Percentiles rank a stretch among this genome's conserved stretches.
These are phyloP conservation scores for Colletotrichum somersetense DNA, from an alignment of 2,329 filamentous ascomycete species.

Conservation along the genomic window DNA sequence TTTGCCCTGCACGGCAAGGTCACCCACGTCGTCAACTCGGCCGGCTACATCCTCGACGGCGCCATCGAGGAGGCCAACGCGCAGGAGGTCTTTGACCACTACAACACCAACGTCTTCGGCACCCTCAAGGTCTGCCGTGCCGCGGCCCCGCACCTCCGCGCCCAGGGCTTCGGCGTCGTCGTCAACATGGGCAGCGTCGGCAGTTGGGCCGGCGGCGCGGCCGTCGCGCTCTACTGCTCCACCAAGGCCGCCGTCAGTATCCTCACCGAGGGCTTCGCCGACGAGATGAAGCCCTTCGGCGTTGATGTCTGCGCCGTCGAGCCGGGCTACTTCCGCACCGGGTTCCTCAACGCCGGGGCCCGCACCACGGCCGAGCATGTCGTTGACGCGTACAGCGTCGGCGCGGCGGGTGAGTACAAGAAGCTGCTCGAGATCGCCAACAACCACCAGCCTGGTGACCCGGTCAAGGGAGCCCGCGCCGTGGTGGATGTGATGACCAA, in stretches of 20 bases:
- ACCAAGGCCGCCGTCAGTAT: constrained; percentile 62
- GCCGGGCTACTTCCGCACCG: constrained; percentile 67
- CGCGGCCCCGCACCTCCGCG: constrained; percentile 61
- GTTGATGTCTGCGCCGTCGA: constrained; percentile 59
- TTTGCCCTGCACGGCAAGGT: constrained; percentile 54
- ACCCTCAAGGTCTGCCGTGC: constrained; percentile 62
- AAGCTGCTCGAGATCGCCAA: constrained; percentile 52
- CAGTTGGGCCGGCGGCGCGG: constrained; percentile 56
- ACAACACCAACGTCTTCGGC: constrained; percentile 68
- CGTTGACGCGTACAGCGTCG: constrained; percentile 50
- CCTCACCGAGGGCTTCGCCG: constrained; percentile 57
- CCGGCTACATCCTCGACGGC: constrained; percentile 59
- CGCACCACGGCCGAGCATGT: constrained; percentile 47
- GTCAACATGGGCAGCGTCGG: constrained; percentile 62
- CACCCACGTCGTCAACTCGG: constrained; percentile 63
- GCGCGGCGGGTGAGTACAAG: constrained; percentile 48
- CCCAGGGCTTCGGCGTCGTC: constrained; percentile 50
- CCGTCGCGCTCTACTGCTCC: constrained; percentile 56
- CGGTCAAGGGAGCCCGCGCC: constrained; percentile 63
- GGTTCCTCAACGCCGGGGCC: constrained; percentile 57
- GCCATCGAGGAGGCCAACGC: constrained; percentile 55
- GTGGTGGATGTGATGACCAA: constrained; percentile 68
- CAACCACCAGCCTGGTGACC: constrained; percentile 67
- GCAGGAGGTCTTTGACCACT: constrained; percentile 54
- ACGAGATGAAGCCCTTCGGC: constrained; percentile 60